Percentiles rank a stretch among this genome's conserved stretches.
Conservation (phyloP, 2,329 filamentous ascomycete species). For the Mollisiaceae sp. region DNA sequence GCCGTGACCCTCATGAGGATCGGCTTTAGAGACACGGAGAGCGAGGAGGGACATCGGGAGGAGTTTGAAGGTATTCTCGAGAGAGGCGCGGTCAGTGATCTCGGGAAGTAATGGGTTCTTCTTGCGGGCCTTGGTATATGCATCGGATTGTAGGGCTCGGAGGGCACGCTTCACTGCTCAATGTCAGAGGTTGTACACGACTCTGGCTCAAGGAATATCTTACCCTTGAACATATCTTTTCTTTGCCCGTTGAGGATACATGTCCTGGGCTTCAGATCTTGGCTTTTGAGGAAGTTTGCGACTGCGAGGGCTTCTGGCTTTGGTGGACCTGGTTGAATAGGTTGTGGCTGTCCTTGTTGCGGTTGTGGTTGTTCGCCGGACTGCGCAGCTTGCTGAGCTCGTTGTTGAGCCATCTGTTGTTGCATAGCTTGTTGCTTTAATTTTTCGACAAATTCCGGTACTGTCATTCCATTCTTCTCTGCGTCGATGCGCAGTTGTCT, state of each 20-base stretch:
- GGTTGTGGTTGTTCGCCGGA: constrained; percentile 29
- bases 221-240: constrained; percentile 98
- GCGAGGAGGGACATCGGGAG: constrained; percentile 94
- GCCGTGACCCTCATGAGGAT: constrained; percentile 77
- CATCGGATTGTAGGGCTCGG: constrained; percentile 84
- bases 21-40: constrained; percentile 83
- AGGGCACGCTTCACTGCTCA: constrained; percentile 89
- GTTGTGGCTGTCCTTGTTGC: constrained; percentile 61
- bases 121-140: constrained; percentile 85
- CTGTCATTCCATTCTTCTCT: constrained; percentile 80
- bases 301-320: constrained; percentile 89
- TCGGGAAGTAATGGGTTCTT: constrained; percentile 90
- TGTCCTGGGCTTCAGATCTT: constrained; percentile 87
- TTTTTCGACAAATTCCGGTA: constrained; percentile 81
- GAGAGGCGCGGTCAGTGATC: constrained; percentile 84
- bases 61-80: constrained; percentile 93
- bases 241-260: constrained; percentile 95
- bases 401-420: constrained; percentile 52
- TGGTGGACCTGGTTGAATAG: constrained; percentile 78
- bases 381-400: constrained; percentile 49
- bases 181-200: background rate
- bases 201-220: constrained; percentile 10
- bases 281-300: constrained; percentile 82
- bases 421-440: constrained; percentile 62
- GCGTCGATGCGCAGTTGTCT: constrained; percentile 83